Base-by-base conservation (phyloP, 306 rosid species). In the Quercus variabilis region DNA sequence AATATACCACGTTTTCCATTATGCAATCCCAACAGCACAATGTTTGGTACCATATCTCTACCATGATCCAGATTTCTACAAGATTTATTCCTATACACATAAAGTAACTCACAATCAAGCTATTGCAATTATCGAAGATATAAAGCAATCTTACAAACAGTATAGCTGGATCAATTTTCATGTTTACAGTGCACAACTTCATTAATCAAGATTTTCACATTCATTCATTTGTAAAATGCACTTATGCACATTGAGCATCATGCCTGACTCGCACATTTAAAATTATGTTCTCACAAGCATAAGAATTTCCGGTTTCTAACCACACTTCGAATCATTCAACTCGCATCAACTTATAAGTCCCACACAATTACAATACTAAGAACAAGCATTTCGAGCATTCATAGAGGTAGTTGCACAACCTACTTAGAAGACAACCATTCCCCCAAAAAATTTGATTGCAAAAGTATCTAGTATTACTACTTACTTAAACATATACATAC, bases 391-490 rank as follows among this genome's bases (percentile, higher is more conserved):
- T 67, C 1, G 13, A 19, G 26, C 52, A 18, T 68, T 19, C 72
- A 35, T 35, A 35, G 4, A 7, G 4, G 8, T n/a, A 46, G 65
- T 63, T 69, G 51, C 43, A 38, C 13, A 54, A 30, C 49, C 17
- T 56, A 14, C 57, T 26, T 13, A 80, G 46, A 21, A 69, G 20
- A 15, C 73, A 17, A 23, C 18, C 70, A 23, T 55, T 80, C 6
- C 17, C 74, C 69, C 65, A 63, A 73, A 77, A 81, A 73, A 18
- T 7, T 67, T 69, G 69, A 70, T 75, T 72, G 77, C 78, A 80
- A 31, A 76, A 78, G 78, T 69, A 86, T 86, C 51, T 26, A 57
- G 82, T 77, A 74, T 82, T 79, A 81, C 52, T 67, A 88, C 83
- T 67, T 82, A 38, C 46, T 41, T 41, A 41, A 41, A 41, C 46